phyloP scores from a whole-genome alignment of 176 grass and related monocot species.

The Oryza brachyantha region DNA sequence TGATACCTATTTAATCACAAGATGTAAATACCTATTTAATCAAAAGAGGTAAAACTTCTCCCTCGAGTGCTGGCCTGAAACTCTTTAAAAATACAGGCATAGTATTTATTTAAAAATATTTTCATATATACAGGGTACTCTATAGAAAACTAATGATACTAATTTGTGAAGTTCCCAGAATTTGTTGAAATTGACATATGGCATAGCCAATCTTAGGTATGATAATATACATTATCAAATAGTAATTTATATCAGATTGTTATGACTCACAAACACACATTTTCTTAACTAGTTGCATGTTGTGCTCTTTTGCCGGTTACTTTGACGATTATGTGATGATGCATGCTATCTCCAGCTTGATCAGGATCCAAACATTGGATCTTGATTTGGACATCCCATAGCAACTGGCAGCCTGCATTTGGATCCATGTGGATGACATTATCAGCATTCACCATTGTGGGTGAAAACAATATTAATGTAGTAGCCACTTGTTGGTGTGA shows the following conservation, averaged over 20 bases:
- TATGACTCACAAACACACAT: constrained; percentile 8
- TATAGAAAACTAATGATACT: neutral
- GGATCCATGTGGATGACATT: constrained; percentile 25
- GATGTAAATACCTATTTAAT: neutral
- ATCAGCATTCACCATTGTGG: constrained; percentile 30
- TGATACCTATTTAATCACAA: neutral
- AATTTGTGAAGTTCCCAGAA: neutral
- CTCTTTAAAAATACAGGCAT: neutral
- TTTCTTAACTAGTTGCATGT: constrained; percentile 21
- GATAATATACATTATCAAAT: constrained; percentile 10
- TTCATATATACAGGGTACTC: neutral
- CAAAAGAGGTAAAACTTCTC: neutral
- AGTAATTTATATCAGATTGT: neutral
- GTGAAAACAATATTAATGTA: neutral
- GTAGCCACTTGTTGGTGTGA: neutral
- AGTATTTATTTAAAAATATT: neutral
- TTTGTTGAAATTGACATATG: neutral
- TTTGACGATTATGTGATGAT: constrained; percentile 8
- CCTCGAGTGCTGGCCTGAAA: neutral
- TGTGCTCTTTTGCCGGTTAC: constrained; percentile 2
- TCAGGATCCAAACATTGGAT: constrained; percentile 31
- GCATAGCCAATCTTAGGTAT: neutral
- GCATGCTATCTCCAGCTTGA: constrained; percentile 24
- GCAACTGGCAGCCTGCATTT: constrained; percentile 30
- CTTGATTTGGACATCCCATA: constrained; percentile 26